These are phyloP conservation scores for Alternaria atra DNA, from an alignment of 2,329 filamentous ascomycete genomes.

Conservation along the genomic window DNA sequence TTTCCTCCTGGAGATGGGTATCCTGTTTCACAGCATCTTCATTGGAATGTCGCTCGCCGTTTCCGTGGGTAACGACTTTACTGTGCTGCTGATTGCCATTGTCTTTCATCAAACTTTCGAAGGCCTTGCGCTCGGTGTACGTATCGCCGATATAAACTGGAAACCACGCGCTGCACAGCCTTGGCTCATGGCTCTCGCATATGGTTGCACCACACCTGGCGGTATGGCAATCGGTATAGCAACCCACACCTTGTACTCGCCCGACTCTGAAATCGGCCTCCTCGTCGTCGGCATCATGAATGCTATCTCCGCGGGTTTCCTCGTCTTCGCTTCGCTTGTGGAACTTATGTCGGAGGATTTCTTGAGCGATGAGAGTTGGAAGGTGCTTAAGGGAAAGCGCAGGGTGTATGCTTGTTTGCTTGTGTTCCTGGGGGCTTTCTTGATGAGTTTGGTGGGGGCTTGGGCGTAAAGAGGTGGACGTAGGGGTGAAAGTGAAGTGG, in stretches of 20 bases:
- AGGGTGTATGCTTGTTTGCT: conserved; percentile 70
- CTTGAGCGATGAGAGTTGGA: conserved; percentile 77
- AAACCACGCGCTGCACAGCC: conserved; percentile 46
- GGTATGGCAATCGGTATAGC: conserved; percentile 84
- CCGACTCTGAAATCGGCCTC: conserved; percentile 76
- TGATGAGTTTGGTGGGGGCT: conserved; percentile 77
- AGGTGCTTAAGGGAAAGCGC: conserved; percentile 67
- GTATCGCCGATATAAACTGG: conserved; percentile 78
- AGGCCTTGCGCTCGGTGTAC: conserved; percentile 83
- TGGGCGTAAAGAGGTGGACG: conserved; percentile 63
- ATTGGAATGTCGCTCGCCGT: conserved; percentile 69
- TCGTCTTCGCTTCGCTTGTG: conserved; percentile 84
- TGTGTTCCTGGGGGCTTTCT: conserved; percentile 69
- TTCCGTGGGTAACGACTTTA: conserved; percentile 62
- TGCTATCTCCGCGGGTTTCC: conserved; percentile 79
- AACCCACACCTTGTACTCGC: conserved; percentile 82
- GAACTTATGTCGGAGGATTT: conserved; percentile 89
- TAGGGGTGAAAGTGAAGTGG: not conserved
- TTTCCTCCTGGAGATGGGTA: conserved; percentile 65
- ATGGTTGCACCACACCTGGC: conserved; percentile 75
- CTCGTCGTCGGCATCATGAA: conserved; percentile 90
- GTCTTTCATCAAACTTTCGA: conserved; percentile 82
- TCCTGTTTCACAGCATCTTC: conserved; percentile 70
- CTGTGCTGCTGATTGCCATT: conserved; percentile 66
- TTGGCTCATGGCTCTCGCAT: conserved; percentile 80